Percentiles rank a stretch among this genome's conserved stretches.
These are phyloP conservation scores for Isatis lusitanica DNA, from an alignment of 441 rosid genomes.

Conservation along the genomic window DNA sequence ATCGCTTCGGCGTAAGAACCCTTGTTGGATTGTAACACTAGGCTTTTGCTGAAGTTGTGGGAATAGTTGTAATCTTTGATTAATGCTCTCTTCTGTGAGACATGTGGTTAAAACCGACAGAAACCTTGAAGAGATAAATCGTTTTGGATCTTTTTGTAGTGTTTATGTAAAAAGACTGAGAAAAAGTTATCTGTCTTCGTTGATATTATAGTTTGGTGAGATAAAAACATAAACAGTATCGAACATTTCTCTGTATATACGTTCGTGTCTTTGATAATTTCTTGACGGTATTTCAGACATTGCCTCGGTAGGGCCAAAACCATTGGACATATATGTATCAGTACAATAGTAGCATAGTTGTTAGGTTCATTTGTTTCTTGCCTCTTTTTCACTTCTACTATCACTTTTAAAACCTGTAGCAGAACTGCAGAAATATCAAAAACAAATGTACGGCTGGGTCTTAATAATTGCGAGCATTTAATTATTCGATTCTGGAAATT, in stretches of 20 bases:
- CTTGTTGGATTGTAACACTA: constrained; percentile 27
- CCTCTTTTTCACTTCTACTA: background rate
- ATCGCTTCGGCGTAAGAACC: background rate
- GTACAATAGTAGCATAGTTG: constrained; percentile 16
- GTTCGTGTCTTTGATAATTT: background rate
- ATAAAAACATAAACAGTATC: background rate
- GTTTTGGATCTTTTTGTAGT: constrained; percentile 11
- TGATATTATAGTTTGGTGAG: constrained; percentile 13
- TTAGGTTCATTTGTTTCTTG: constrained; percentile 11
- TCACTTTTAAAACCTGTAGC: background rate
- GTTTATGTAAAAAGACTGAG: constrained; percentile 7
- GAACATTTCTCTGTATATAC: background rate
- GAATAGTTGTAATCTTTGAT: background rate
- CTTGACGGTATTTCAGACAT: background rate
- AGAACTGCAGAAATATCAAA: background rate
- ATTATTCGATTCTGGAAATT: background rate
- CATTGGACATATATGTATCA: background rate
- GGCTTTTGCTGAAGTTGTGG: constrained; percentile 4
- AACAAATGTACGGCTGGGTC: background rate
- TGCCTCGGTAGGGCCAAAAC: constrained; percentile 16
- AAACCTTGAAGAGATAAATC: constrained; percentile 26
- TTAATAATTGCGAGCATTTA: background rate
- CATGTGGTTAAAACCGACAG: constrained; percentile 16
- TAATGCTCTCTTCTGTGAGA: background rate
- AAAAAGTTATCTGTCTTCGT: constrained; percentile 6